phyloP scores from a whole-genome alignment of 164 flowering plant genomes.

The Buxus sempervirens region DNA sequence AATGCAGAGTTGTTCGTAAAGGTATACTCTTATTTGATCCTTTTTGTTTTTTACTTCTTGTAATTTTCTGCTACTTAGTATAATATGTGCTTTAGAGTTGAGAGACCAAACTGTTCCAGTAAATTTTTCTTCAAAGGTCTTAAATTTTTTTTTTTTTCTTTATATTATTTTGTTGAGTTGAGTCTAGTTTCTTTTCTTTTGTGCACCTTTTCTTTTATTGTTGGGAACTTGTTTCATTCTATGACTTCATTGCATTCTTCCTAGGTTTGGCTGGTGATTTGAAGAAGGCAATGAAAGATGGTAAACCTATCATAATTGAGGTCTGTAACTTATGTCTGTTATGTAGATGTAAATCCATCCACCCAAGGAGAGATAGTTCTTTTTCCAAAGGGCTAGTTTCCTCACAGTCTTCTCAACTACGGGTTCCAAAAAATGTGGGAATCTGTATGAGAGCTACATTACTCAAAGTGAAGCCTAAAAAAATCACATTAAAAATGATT shows the following conservation, averaged over 20 bases:
- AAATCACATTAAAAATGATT: too few species aligned
- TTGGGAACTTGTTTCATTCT: conserved; percentile 3
- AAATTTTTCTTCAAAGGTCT: too few species aligned
- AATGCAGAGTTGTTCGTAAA: conserved; percentile 96
- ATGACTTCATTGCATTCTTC: conserved; percentile 16
- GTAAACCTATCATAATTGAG: conserved; percentile 98
- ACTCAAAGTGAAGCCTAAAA: too few species aligned
- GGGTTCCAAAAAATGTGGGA: too few species aligned
- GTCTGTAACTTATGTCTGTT: conserved; percentile 28
- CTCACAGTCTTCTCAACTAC: too few species aligned
- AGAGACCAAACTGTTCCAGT: too few species aligned
- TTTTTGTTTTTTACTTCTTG: neutral
- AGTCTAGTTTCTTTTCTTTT: neutral
- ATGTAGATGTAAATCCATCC: neutral
- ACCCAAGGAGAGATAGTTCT: too few species aligned
- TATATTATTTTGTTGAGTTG: neutral
- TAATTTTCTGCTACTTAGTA: neutral
- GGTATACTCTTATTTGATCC: conserved; percentile 35
- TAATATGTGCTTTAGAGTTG: neutral
- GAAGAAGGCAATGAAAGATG: conserved; percentile 99
- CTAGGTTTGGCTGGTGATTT: conserved; percentile 96
- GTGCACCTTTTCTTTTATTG: neutral
- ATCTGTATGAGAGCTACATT: too few species aligned
- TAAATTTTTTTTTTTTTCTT: too few species aligned
- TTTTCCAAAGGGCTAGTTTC: too few species aligned